phyloP scores from a whole-genome alignment of 2,329 filamentous ascomycete genomes.

The Rosellinia necatrix region DNA sequence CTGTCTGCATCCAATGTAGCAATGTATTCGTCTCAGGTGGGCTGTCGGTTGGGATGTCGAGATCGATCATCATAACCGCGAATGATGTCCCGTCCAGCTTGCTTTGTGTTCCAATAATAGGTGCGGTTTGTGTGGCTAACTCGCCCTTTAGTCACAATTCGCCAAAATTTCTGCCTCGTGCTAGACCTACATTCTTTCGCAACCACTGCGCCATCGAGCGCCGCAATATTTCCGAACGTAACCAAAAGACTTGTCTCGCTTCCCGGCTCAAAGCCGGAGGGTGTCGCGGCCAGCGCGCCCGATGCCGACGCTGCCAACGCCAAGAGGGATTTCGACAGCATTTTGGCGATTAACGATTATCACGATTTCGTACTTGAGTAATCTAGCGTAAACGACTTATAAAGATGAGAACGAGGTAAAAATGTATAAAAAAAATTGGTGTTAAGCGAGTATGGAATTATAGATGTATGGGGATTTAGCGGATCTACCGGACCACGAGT shows the following conservation, averaged over 20 bases:
- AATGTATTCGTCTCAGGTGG: constrained; percentile 45
- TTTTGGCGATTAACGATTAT: constrained; percentile 28
- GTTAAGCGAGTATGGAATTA: too few relatives aligned
- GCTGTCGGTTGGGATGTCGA: constrained; percentile 52
- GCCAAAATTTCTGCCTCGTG: background rate
- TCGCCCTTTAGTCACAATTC: constrained; percentile 15
- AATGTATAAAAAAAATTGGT: background rate
- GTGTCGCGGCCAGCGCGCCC: constrained; percentile 46
- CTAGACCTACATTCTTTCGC: constrained; percentile 43
- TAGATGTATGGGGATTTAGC: background rate
- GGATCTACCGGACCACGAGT: constrained; percentile 6
- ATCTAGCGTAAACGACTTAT: background rate
- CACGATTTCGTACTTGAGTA: background rate
- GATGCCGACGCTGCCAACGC: constrained; percentile 42
- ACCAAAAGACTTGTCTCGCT: constrained; percentile 47
- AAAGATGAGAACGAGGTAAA: background rate
- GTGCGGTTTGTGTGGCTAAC: constrained; percentile 43
- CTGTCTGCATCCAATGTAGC: constrained; percentile 51
- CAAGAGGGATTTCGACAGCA: constrained; percentile 41
- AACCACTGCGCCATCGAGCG: constrained; percentile 46
- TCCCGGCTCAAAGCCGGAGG: constrained; percentile 47
- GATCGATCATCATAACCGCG: constrained; percentile 49
- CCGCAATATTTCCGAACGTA: constrained; percentile 43
- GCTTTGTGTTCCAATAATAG: constrained; percentile 44
- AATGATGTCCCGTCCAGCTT: constrained; percentile 48